Base-by-base conservation (phyloP, 1,284 basidiomycete genomes). In the Somion occarium region DNA sequence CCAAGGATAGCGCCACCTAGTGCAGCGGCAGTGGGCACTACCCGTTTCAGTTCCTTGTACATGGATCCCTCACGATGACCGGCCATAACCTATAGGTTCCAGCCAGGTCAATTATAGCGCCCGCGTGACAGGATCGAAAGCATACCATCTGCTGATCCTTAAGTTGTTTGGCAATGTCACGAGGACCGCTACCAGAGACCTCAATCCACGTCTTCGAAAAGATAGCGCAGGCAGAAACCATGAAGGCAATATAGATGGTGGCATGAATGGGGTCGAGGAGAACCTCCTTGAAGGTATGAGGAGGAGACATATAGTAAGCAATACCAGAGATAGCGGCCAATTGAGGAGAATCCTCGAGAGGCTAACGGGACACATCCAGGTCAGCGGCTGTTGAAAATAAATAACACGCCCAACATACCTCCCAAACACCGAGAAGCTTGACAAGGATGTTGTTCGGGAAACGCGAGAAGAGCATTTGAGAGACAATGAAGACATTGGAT, bases 141-240 rank as follows among this genome's bases (percentile, higher is more conserved):
- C 70, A 23, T 38, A 83, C 96, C 91, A 98, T 95, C 63, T 91
- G 89, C 71, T 98, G 95, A 63, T 99, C 96, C 78, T 98, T 98
- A 66, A 99, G 83, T 71, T 99, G 95, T 73, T 96, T 97, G 51
- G 96, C 96, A 50, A 99, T 87, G 61, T 99, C 96, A 49, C 96
- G 77, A 15, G 96, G 96, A 15, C 96, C 94, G 51, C 87, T 91
- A 30, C 96, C 96, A 1, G 93, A 98, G 37, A 98, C 93, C 65
- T 98, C 96, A 63, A 99, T 98, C 96, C 96, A 99, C 3, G 96
- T 97, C 80, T 98, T 98, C 68, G 91, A 95, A 79, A 99, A 98
- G 61, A 98, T 78, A 12, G 96, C 96, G 66, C 96, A 99, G 12
- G 93, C 93, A 27, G 89, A 86, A 54, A 96, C 78, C 72, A 96